Conservation (phyloP, 129 eudicot species). For the Scalesia atractyloides region DNA sequence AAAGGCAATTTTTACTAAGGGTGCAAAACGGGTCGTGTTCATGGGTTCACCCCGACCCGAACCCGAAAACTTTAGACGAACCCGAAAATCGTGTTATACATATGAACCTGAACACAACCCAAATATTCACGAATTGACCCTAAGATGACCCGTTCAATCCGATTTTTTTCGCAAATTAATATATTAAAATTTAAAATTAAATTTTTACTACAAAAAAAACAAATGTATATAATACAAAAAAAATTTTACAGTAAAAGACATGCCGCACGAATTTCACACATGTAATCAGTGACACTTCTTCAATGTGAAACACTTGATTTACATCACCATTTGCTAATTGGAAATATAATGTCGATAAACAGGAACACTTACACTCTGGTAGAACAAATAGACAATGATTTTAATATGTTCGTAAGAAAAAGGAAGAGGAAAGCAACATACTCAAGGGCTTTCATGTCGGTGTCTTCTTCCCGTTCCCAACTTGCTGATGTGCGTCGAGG, state of each 20-base stretch:
- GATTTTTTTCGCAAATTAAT: too few relatives aligned
- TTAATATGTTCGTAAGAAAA: background rate
- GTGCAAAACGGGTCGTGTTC: too few relatives aligned
- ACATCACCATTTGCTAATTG: conserved; percentile 2
- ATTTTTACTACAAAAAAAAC: too few relatives aligned
- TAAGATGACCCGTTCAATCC: too few relatives aligned
- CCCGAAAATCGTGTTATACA: too few relatives aligned
- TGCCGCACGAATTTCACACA: background rate
- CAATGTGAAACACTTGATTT: conserved; percentile 10
- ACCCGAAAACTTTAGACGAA: too few relatives aligned
- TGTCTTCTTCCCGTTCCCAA: conserved; percentile 99
- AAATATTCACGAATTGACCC: too few relatives aligned
- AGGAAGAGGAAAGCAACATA: conserved; percentile 35
- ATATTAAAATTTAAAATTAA: too few relatives aligned
- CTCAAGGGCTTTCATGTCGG: conserved; percentile 96
- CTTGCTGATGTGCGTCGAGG: conserved; percentile 77
- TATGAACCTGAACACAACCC: too few relatives aligned
- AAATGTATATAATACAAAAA: too few relatives aligned
- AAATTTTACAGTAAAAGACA: background rate
- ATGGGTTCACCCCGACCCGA: too few relatives aligned
- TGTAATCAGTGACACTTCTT: conserved; percentile 3
- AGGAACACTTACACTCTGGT: background rate
- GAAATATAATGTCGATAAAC: background rate
- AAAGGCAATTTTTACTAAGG: background rate
- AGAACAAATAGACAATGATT: background rate